Percentiles rank a stretch among this genome's conserved stretches.
Conservation (phyloP, 129 eudicot species). For the sunflower (Helianthus annuus) region HanXRQr2.0-SUNRISE NC_035444.2:31831053-31831552, state of each 20-base stretch:
- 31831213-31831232: constrained; percentile 5
- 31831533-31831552: neutral
- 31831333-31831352: neutral
- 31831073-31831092: too few relatives aligned
- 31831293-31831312: constrained; percentile 4
- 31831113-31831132: too few relatives aligned
- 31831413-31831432: constrained; percentile 8
- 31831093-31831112: too few relatives aligned
- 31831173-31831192: too few relatives aligned
- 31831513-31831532: constrained; percentile 8
- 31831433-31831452: neutral
- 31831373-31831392: neutral
- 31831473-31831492: constrained; percentile 29
- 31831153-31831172: too few relatives aligned
- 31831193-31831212: constrained; percentile 2
- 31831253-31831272: constrained; percentile 14
- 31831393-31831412: constrained; percentile 19
- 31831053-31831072: too few relatives aligned
- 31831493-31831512: constrained; percentile 4
- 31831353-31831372: neutral
- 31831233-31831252: neutral
- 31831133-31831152: too few relatives aligned
- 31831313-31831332: neutral
- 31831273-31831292: constrained; percentile 15
- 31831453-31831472: neutral